phyloP scores from a whole-genome alignment of 768 basidiomycete species.

The Russula earlei region DNA sequence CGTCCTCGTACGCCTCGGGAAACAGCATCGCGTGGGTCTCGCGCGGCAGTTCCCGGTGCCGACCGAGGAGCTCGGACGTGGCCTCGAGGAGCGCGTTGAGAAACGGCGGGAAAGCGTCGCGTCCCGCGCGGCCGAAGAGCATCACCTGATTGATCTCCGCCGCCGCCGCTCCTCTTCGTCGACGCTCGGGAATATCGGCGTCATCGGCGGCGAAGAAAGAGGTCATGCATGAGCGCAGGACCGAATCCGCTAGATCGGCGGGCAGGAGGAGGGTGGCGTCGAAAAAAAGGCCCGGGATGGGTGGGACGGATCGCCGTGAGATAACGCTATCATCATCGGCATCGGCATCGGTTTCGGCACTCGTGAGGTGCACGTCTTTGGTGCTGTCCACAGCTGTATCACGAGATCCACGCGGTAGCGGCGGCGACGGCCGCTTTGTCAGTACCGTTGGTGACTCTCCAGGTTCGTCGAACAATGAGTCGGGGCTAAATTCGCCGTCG shows the following conservation, averaged over 20 bases:
- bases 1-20: slow-evolving; percentile 29
- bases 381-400: neutral
- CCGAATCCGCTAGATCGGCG: slow-evolving; percentile 38
- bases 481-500: slow-evolving; percentile 21
- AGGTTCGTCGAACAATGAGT: slow-evolving; percentile 47
- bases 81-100: slow-evolving; percentile 43
- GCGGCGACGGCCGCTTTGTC: neutral
- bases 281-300: slow-evolving; percentile 60
- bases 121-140: slow-evolving; percentile 57
- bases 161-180: too few relatives aligned
- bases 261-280: slow-evolving; percentile 43
- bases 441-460: neutral
- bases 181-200: too few relatives aligned
- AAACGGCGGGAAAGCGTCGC: slow-evolving; percentile 43
- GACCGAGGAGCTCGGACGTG: slow-evolving; percentile 41
- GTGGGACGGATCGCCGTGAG: slow-evolving; percentile 35
- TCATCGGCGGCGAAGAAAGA: slow-evolving; percentile 45
- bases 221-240: slow-evolving; percentile 42
- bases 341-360: neutral
- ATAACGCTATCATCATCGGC: slow-evolving; percentile 16
- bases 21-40: slow-evolving; percentile 50
- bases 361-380: slow-evolving; percentile 2
- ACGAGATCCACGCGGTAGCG: neutral
- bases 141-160: slow-evolving; percentile 64
- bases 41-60: slow-evolving; percentile 36